Conservation (phyloP, 2,329 filamentous ascomycete genomes). For the Microascus cirrosus region DNA sequence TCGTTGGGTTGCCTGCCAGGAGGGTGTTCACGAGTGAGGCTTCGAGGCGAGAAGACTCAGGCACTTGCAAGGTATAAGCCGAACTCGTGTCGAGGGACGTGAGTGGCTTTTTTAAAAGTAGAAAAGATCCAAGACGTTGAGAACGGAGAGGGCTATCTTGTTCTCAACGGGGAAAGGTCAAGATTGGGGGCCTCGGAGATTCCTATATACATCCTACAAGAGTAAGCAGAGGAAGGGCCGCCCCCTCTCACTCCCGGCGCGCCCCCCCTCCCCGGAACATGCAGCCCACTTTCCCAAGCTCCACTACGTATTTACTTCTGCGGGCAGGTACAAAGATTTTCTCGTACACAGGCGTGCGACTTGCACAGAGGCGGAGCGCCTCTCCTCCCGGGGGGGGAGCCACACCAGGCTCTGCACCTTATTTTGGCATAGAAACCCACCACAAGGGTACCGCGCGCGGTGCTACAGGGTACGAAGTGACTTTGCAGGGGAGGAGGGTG, state of each 20-base stretch:
- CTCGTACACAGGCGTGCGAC: background rate
- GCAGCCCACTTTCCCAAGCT: too few species aligned
- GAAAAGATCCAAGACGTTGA: background rate
- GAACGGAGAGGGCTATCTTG: background rate
- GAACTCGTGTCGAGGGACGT: background rate
- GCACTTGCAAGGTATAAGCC: background rate
- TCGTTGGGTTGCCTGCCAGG: background rate
- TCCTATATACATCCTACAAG: conserved; percentile 3
- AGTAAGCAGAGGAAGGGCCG: background rate
- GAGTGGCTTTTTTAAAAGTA: background rate
- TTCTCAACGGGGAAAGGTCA: background rate
- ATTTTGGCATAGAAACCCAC: background rate
- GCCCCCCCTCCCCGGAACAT: background rate
- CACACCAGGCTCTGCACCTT: background rate
- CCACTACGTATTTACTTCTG: too few species aligned
- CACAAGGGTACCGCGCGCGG: background rate
- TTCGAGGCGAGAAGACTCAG: too few species aligned
- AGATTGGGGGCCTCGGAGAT: conserved; percentile 2
- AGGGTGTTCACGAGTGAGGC: background rate
- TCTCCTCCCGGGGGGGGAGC: background rate
- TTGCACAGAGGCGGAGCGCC: background rate
- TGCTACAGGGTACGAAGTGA: background rate
- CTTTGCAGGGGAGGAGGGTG: background rate
- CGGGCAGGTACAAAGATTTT: too few species aligned
- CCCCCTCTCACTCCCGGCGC: background rate